These are phyloP conservation scores for Saposhnikovia divaricata DNA, from an alignment of 129 eudicot genomes.

Conservation along the genomic window DNA sequence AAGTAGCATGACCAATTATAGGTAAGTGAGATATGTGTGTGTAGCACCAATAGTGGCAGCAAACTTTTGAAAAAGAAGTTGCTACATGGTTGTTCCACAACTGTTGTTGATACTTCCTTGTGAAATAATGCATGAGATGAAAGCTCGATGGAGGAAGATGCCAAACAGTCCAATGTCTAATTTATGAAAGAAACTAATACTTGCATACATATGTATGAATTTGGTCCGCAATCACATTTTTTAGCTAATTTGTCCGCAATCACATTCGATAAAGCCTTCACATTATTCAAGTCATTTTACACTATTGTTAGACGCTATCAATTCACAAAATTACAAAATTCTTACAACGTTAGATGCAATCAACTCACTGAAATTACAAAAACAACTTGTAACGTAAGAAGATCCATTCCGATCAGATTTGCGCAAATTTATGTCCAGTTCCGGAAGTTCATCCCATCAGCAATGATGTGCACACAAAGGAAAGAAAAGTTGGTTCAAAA, in stretches of 20 bases:
- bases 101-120: neutral
- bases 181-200: neutral
- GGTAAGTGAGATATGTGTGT: neutral
- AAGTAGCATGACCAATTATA: neutral
- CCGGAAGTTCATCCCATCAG: neutral
- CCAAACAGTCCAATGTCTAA: neutral
- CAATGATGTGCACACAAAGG: neutral
- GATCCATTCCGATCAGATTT: no score
- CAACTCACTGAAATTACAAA: no score
- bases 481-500: neutral
- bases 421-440: no score
- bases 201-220: neutral
- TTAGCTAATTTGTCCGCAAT: no score
- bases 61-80: neutral
- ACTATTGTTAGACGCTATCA: no score
- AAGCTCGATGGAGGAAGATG: neutral
- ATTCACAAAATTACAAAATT: no score
- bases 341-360: no score
- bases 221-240: no score
- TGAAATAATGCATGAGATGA: neutral
- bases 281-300: neutral
- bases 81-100: conserved; percentile 3
- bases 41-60: neutral
- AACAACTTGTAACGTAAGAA: no score
- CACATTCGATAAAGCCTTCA: neutral